These are phyloP conservation scores for Stylonectria norvegica DNA, from an alignment of 2,329 filamentous ascomycete genomes.

Conservation along the genomic window DNA sequence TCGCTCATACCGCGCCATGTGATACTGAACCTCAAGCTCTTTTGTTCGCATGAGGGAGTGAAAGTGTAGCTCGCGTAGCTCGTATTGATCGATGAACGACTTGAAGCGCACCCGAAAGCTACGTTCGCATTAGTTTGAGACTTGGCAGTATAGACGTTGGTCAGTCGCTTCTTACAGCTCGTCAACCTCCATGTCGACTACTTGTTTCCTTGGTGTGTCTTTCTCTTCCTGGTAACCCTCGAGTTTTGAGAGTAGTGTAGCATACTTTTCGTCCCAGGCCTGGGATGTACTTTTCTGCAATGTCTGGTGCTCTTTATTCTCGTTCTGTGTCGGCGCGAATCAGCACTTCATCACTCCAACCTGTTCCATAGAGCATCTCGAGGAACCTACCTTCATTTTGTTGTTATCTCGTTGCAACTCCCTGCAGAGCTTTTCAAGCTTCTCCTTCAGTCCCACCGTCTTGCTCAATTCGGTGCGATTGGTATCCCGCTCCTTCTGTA, in stretches of 20 bases:
- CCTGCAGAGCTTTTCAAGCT: constrained; percentile 91
- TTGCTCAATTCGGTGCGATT: constrained; percentile 85
- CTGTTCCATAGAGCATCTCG: no score
- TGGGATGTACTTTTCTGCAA: constrained; percentile 78
- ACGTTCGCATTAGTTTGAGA: constrained; percentile 12
- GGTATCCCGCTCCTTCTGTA: constrained; percentile 96
- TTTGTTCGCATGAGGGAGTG: constrained; percentile 89
- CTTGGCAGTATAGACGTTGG: fast-evolving
- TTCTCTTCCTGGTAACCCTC: constrained; percentile 87
- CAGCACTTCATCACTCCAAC: constrained; percentile 15
- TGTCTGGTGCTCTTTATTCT: constrained; percentile 88
- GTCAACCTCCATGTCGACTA: constrained; percentile 82
- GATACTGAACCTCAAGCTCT: constrained; percentile 90
- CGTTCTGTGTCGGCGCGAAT: constrained; percentile 55
- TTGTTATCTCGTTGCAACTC: constrained; percentile 97
- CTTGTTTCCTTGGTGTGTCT: constrained; percentile 75
- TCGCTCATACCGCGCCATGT: constrained; percentile 82
- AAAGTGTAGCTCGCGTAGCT: constrained; percentile 91
- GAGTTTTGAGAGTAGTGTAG: constrained; percentile 75
- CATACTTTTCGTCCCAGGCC: constrained; percentile 81
- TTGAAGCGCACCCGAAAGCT: constrained; percentile 87
- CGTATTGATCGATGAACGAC: constrained; percentile 94
- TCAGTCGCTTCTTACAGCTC: constrained; percentile 65
- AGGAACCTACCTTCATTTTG: constrained; percentile 86
- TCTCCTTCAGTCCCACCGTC: constrained; percentile 87